A percentile compares a stretch with the other conserved stretches of the same genome.
These are phyloP conservation scores for Talaromyces stipitatus DNA, from an alignment of 495 filamentous ascomycete genomes.

Conservation along the genomic window DNA sequence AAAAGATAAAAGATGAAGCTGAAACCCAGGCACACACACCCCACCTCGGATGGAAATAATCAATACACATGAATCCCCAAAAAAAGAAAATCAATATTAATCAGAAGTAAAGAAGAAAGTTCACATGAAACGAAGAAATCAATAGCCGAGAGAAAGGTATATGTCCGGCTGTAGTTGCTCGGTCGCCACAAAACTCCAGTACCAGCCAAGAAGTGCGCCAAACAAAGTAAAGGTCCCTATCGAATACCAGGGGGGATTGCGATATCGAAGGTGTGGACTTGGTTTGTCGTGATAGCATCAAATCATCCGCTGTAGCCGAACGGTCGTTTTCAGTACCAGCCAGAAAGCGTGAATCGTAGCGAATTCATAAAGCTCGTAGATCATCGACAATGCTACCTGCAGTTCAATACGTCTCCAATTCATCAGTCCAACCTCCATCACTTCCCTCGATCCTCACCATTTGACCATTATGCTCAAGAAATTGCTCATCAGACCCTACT, in stretches of 20 bases:
- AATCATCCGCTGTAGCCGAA: background rate
- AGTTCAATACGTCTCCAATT: conserved; percentile 36
- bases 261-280: background rate
- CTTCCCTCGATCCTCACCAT: conserved; percentile 37
- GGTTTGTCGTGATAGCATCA: background rate
- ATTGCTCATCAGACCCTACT: conserved; percentile 33
- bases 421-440: conserved; percentile 44
- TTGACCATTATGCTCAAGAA: conserved; percentile 23
- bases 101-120: background rate
- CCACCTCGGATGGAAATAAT: background rate
- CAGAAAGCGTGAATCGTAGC: background rate
- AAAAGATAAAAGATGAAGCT: background rate
- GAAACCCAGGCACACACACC: background rate
- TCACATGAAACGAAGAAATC: conserved; percentile 1
- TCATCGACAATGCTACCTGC: background rate
- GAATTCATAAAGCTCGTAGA: conserved; percentile 5
- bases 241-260: background rate
- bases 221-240: background rate
- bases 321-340: background rate
- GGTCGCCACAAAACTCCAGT: background rate
- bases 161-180: background rate
- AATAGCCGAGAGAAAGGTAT: background rate
- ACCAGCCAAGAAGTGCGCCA: conserved; percentile 1
- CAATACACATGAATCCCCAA: conserved; percentile 1
- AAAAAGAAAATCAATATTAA: conserved; percentile 5